Percentiles rank a stretch among this genome's conserved stretches.
These are phyloP conservation scores for Tieghemostelium lacteum DNA, from an alignment of 78 protist species.

Conservation along the genomic window DNA sequence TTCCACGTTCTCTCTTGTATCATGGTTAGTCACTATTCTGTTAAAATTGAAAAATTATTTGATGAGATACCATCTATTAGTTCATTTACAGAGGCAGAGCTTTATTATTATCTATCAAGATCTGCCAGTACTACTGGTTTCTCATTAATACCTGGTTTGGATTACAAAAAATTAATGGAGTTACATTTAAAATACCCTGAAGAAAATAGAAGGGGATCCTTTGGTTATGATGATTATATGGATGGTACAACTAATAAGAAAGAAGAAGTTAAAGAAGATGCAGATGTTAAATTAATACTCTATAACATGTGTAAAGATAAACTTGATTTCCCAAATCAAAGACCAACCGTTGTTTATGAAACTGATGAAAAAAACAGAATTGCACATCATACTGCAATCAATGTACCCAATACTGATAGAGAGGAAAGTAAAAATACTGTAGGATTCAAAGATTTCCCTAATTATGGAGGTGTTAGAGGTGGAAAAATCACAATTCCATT, in stretches of 20 bases:
- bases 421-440: neutral
- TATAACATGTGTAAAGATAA: neutral
- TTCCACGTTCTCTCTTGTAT: neutral
- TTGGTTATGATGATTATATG: neutral
- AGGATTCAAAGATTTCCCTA: neutral
- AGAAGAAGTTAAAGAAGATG: neutral
- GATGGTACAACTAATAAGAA: neutral
- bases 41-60: neutral
- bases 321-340: neutral
- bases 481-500: neutral
- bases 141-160: neutral
- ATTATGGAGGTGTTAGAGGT: neutral
- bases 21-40: neutral
- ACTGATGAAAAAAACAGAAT: neutral
- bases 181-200: neutral
- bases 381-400: neutral
- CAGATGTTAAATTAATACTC: neutral
- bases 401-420: neutral
- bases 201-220: neutral
- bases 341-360: neutral
- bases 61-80: neutral
- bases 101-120: too few species aligned
- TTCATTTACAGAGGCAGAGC: neutral
- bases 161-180: neutral
- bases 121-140: neutral